These are phyloP conservation scores for Cymbopogon citratus DNA, from an alignment of 176 grass and related monocot species.

Conservation along the genomic window DNA sequence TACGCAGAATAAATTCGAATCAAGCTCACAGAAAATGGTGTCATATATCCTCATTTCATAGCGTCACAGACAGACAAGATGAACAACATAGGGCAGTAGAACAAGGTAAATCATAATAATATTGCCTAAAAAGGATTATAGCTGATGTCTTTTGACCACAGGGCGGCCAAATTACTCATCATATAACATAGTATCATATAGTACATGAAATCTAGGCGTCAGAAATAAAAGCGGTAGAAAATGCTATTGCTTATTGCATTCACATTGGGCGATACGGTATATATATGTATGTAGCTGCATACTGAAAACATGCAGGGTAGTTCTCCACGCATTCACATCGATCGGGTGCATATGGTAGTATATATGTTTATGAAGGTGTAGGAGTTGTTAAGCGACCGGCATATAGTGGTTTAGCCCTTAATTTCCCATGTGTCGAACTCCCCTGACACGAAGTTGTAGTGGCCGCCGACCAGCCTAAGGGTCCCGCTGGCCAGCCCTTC, in stretches of 20 bases:
- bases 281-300: background rate
- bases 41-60: background rate
- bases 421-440: slow-evolving; percentile 32
- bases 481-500: slow-evolving; percentile 41
- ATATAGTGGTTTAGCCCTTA: background rate
- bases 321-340: background rate
- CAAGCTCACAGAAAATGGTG: background rate
- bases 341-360: background rate
- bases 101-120: background rate
- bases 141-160: slow-evolving; percentile 32
- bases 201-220: background rate
- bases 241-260: slow-evolving; percentile 5
- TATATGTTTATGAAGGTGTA: background rate
- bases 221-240: slow-evolving; percentile 6
- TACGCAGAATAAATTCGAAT: background rate
- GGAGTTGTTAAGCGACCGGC: background rate
- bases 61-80: background rate
- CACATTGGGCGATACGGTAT: background rate
- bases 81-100: background rate
- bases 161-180: slow-evolving; percentile 10
- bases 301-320: background rate
- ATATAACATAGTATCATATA: background rate
- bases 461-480: slow-evolving; percentile 50
- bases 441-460: slow-evolving; percentile 56
- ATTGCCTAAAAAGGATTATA: background rate